Conservation (phyloP, 805 yeast genomes). For the Torulaspora delbrueckii region DNA sequence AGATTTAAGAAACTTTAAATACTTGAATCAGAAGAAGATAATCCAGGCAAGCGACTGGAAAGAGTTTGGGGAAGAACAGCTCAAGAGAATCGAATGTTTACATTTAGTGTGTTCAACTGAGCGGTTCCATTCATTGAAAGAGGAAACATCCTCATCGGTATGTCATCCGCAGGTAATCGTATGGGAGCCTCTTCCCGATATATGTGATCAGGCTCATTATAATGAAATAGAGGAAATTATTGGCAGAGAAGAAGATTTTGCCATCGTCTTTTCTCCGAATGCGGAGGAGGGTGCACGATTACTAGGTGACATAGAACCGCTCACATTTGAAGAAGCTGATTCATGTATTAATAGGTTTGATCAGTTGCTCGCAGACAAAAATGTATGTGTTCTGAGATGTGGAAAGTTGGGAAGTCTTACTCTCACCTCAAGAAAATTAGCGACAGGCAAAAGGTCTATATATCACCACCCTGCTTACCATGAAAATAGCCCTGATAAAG, state of each 20-base stretch:
- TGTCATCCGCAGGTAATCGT: constrained; percentile 43
- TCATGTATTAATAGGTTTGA: constrained; percentile 40
- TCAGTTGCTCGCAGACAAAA: constrained; percentile 37
- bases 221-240: constrained; percentile 21
- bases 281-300: constrained; percentile 74
- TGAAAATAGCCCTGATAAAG: constrained; percentile 37
- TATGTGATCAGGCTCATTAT: constrained; percentile 52
- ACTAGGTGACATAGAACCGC: constrained; percentile 47
- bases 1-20: constrained; percentile 58
- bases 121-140: constrained; percentile 49
- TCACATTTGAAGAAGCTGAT: constrained; percentile 39
- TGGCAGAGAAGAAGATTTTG: constrained; percentile 8
- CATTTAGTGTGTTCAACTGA: constrained; percentile 75
- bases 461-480: constrained; percentile 75
- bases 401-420: constrained; percentile 68
- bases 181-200: constrained; percentile 87
- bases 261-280: constrained; percentile 62
- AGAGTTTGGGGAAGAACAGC: constrained; percentile 33
- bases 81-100: constrained; percentile 39
- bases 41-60: constrained; percentile 50
- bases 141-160: constrained; percentile 21
- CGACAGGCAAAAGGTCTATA: constrained; percentile 7
- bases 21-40: constrained; percentile 57
- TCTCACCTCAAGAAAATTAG: constrained; percentile 23
- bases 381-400: constrained; percentile 55